Conservation (phyloP, 768 basidiomycete species). For the Kwoniella europaea region DNA sequence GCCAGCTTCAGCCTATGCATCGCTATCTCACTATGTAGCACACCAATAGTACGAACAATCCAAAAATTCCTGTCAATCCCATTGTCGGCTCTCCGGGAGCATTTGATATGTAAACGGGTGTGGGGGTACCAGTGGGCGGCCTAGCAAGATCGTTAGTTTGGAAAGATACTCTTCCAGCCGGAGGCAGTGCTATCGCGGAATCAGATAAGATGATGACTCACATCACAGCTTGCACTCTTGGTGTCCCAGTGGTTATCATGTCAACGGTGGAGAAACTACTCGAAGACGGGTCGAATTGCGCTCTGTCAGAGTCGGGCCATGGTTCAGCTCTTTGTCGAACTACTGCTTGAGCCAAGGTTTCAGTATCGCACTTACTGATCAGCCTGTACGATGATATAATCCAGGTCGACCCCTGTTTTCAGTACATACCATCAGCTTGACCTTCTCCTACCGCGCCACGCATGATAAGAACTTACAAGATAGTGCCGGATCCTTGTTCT, state of each 20-base stretch:
- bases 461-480: neutral
- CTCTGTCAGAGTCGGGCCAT: neutral
- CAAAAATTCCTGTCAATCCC: neutral
- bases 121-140: conserved; percentile 5
- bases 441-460: neutral
- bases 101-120: neutral
- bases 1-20: neutral
- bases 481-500: neutral
- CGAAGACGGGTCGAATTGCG: conserved; percentile 1
- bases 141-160: neutral
- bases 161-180: neutral
- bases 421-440: too few species aligned
- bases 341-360: too few species aligned
- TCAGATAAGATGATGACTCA: neutral
- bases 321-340: neutral
- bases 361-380: neutral
- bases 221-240: conserved; percentile 8
- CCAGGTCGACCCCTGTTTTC: conserved; percentile 4
- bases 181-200: neutral
- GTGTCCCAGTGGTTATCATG: conserved; percentile 5
- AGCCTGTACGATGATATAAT: conserved; percentile 10
- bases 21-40: neutral
- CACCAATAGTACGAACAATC: neutral
- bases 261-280: neutral
- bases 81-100: neutral